phyloP scores from a whole-genome alignment of 2,329 filamentous ascomycete genomes.

The Fusarium sp. region DNA sequence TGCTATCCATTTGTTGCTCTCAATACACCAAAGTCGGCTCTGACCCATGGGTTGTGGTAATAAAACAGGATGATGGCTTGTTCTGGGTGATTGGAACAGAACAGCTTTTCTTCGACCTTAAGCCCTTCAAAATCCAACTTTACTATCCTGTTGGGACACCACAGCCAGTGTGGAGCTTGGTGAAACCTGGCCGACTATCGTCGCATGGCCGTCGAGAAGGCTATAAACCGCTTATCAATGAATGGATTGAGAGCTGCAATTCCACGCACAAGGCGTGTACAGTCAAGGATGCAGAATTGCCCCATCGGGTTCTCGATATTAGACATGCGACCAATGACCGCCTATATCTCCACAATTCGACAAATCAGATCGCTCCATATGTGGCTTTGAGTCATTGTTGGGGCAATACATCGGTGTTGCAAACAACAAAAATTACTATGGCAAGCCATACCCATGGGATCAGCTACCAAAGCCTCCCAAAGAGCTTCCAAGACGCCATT shows the following conservation, averaged over 20 bases:
- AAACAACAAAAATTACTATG: neutral
- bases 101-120: too few species aligned
- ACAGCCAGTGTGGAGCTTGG: neutral
- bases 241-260: neutral
- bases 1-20: too few species aligned
- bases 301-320: neutral
- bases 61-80: too few species aligned
- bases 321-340: accelerated
- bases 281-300: neutral
- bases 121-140: too few species aligned
- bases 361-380: neutral
- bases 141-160: neutral
- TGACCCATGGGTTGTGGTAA: too few species aligned
- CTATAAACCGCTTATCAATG: accelerated
- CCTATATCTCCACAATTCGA: neutral
- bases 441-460: accelerated
- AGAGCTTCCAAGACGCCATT: neutral
- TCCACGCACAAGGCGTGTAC: neutral
- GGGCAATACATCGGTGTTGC: neutral
- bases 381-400: neutral
- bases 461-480: accelerated
- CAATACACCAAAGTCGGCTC: too few species aligned
- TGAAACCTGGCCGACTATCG: neutral
- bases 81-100: too few species aligned
- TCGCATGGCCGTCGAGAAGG: neutral